Evolutionary conservation across 495 filamentous ascomycete genomes (phyloP).

Genomic region (Penicillium ucsense): DNA sequence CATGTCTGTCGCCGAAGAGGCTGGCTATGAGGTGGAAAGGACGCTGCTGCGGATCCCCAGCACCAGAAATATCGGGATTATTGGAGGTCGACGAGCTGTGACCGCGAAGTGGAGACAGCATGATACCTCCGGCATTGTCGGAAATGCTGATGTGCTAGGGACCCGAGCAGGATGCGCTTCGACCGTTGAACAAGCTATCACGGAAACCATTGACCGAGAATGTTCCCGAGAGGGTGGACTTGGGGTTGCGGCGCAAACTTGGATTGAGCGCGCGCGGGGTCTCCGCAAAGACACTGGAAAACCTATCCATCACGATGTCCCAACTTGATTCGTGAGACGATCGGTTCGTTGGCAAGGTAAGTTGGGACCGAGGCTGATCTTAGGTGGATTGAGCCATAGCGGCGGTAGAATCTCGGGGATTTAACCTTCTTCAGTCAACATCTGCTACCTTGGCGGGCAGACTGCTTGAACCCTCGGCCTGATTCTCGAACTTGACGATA

Average conservation of each 20-base stretch:
- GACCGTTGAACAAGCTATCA: conserved; percentile 9
- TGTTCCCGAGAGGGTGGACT: conserved; percentile 31
- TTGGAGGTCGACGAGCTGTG: conserved; percentile 44
- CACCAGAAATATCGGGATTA: conserved; percentile 71
- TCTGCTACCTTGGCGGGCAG: too few relatives aligned
- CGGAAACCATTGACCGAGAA: conserved; percentile 30
- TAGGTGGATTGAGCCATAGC: background rate
- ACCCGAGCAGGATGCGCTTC: background rate
- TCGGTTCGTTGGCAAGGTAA: background rate
- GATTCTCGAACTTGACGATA: too few relatives aligned
- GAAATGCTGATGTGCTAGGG: background rate
- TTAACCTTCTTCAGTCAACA: background rate
- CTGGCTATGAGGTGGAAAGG: conserved; percentile 68
- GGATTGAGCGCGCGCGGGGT: conserved; percentile 36
- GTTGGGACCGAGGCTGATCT: background rate
- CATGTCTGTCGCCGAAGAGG: conserved; percentile 49
- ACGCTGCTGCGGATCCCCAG: conserved; percentile 81
- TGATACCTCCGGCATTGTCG: background rate
- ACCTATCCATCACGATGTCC: background rate
- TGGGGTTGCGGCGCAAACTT: conserved; percentile 25
- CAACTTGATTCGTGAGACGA: conserved; percentile 1
- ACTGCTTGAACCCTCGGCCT: too few relatives aligned
- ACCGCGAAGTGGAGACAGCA: conserved; percentile 10
- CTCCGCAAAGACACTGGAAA: conserved; percentile 16
- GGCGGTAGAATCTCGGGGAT: conserved; percentile 6